phyloP scores from a whole-genome alignment of 2,329 filamentous ascomycete species.

The Lachnellula subtilissima region DNA sequence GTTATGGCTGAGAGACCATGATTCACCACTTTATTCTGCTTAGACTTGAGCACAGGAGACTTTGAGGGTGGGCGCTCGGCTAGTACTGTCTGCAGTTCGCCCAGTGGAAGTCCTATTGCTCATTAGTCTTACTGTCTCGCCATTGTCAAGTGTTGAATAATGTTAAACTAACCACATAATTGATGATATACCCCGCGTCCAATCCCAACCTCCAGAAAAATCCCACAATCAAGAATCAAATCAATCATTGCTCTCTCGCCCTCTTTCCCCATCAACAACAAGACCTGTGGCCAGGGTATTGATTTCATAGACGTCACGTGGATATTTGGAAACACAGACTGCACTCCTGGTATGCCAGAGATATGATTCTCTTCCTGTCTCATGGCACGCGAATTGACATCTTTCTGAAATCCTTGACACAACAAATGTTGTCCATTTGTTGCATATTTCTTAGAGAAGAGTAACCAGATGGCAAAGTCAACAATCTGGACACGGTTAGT shows the following conservation, averaged over 20 bases:
- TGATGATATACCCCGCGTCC: constrained; percentile 68
- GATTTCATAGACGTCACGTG: constrained; percentile 65
- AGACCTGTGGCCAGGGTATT: constrained; percentile 68
- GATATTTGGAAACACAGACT: constrained; percentile 60
- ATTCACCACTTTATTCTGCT: neutral
- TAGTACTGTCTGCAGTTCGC: constrained; percentile 24
- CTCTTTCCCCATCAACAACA: constrained; percentile 67
- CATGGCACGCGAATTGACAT: constrained; percentile 20
- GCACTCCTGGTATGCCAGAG: constrained; percentile 60
- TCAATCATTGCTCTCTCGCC: constrained; percentile 75
- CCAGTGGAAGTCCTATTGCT: constrained; percentile 24
- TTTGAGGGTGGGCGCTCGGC: neutral
- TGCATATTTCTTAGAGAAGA: constrained; percentile 59
- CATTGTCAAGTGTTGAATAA: neutral
- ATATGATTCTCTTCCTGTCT: constrained; percentile 26
- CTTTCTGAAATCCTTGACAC: constrained; percentile 72
- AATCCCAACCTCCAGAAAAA: constrained; percentile 62
- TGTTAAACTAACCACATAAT: constrained; percentile 58
- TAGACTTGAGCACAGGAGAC: neutral
- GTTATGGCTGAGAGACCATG: constrained; percentile 54
- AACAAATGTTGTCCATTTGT: constrained; percentile 61
- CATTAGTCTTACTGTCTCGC: constrained; percentile 10
- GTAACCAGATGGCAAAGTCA: constrained; percentile 70
- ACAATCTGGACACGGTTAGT: constrained; percentile 52
- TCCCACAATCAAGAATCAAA: constrained; percentile 69